A percentile compares a stretch with the other conserved stretches of the same genome.
Evolutionary conservation across 73 alveolate genomes (phyloP).

Genomic region (Symbiodinium natans): DNA sequence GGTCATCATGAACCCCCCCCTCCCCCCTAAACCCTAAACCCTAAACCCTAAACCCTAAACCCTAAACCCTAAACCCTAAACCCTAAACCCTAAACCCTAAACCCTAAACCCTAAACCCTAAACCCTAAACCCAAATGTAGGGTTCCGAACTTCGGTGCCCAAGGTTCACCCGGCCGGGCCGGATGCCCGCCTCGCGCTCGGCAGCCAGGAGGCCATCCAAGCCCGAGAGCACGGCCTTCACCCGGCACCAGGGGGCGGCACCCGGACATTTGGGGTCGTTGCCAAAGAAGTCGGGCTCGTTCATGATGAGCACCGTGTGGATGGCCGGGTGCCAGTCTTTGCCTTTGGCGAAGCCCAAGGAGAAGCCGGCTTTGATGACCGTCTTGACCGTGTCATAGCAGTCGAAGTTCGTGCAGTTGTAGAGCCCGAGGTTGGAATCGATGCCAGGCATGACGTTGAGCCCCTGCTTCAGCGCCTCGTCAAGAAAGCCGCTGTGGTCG

Average conservation of each 20-base stretch:
- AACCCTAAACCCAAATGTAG: no score
- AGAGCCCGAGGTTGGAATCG: not conserved
- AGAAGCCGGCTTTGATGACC: not conserved
- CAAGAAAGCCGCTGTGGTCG: not conserved
- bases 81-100: no score
- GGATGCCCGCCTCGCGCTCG: constrained; percentile 48
- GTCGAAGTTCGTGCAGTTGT: not conserved
- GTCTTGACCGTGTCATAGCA: not conserved
- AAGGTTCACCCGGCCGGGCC: constrained; percentile 12
- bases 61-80: no score
- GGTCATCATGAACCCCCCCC: no score
- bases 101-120: no score
- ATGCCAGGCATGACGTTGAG: not conserved
- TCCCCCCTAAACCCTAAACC: no score
- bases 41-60: no score
- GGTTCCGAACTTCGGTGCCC: not conserved
- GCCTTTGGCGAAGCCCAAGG: no score
- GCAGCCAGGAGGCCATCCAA: constrained; percentile 79
- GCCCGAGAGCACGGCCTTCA: constrained; percentile 65
- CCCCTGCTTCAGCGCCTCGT: not conserved
- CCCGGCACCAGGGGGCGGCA: constrained; percentile 75
- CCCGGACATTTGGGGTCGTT: constrained; percentile 59
- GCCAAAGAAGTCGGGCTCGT: constrained; percentile 78
- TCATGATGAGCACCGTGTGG: constrained; percentile 47
- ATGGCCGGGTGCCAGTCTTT: constrained; percentile 79